phyloP scores from a whole-genome alignment of 306 rosid species.

The Vigna nakashimae region DNA sequence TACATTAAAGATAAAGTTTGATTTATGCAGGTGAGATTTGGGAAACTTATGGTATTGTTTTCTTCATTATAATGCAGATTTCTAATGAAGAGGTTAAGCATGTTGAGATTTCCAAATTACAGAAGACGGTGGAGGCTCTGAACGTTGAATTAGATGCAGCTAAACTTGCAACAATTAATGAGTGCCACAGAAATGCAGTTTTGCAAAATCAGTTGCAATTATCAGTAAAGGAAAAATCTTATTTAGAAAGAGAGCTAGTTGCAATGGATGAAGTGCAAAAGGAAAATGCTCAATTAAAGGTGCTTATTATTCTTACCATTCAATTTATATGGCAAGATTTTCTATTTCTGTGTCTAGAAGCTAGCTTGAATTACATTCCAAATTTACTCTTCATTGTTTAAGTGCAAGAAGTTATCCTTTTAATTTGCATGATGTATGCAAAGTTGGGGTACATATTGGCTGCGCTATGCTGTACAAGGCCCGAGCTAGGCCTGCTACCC shows the following conservation, averaged over 20 bases:
- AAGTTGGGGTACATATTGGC: neutral
- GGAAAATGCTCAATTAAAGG: conserved; percentile 81
- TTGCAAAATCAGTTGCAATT: conserved; percentile 82
- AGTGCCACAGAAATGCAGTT: conserved; percentile 83
- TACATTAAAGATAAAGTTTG: neutral
- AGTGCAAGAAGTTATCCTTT: neutral
- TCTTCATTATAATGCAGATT: conserved; percentile 59
- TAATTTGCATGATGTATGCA: neutral
- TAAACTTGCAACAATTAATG: conserved; percentile 74
- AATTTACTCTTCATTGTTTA: neutral
- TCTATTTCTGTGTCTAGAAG: neutral
- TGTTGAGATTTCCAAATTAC: conserved; percentile 73
- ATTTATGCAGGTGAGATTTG: neutral
- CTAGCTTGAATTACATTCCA: neutral
- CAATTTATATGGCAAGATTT: neutral
- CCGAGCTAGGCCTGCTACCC: neutral
- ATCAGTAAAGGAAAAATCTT: conserved; percentile 69
- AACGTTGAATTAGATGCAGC: conserved; percentile 83
- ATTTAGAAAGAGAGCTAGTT: conserved; percentile 78
- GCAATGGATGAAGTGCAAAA: conserved; percentile 71
- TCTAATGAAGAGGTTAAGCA: conserved; percentile 89
- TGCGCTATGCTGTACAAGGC: neutral
- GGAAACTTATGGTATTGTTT: conserved; percentile 30
- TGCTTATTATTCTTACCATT: conserved; percentile 39
- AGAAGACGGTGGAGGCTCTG: conserved; percentile 68